These are phyloP conservation scores for Remersonia thermophila DNA, from an alignment of 2,329 filamentous ascomycete genomes.

Conservation along the genomic window DNA sequence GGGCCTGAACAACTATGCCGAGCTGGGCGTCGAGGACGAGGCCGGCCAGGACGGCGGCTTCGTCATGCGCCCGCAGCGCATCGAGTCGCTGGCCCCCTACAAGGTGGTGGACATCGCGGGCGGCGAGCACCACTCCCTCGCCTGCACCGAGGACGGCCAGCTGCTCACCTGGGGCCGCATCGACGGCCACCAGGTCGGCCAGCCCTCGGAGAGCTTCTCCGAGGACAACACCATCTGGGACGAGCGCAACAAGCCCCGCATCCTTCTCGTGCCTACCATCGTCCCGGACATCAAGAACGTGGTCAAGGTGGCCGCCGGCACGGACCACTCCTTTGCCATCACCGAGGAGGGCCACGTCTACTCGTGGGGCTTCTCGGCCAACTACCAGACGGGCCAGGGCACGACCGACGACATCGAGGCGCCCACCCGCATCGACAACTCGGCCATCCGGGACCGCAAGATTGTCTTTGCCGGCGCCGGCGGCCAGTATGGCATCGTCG, in stretches of 20 bases:
- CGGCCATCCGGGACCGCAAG: constrained; percentile 61
- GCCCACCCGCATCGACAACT: constrained; percentile 75
- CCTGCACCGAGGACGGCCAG: constrained; percentile 43
- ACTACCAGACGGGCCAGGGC: constrained; percentile 70
- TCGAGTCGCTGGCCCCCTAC: constrained; percentile 50
- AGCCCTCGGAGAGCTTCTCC: constrained; percentile 42
- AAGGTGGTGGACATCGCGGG: constrained; percentile 59
- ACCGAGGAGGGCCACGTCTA: constrained; percentile 57
- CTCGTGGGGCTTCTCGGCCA: constrained; percentile 69
- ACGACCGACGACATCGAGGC: constrained; percentile 66
- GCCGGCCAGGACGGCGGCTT: constrained; percentile 58
- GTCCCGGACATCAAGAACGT: constrained; percentile 46
- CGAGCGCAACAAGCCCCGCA: constrained; percentile 52
- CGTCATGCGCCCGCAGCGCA: constrained; percentile 57
- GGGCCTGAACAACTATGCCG: constrained; percentile 79
- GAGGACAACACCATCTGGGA: constrained; percentile 52
- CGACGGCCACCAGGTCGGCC: constrained; percentile 42
- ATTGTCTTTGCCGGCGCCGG: constrained; percentile 74
- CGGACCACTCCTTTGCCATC: constrained; percentile 63
- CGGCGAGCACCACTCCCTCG: constrained; percentile 59
- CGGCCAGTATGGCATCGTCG: constrained; percentile 67
- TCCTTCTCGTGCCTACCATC: constrained; percentile 53
- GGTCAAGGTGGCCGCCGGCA: constrained; percentile 47
- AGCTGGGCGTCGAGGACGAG: constrained; percentile 52
- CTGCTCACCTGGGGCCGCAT: constrained; percentile 50